phyloP scores from a whole-genome alignment of 768 basidiomycete species.

The Artomyces pyxidatus region DNA sequence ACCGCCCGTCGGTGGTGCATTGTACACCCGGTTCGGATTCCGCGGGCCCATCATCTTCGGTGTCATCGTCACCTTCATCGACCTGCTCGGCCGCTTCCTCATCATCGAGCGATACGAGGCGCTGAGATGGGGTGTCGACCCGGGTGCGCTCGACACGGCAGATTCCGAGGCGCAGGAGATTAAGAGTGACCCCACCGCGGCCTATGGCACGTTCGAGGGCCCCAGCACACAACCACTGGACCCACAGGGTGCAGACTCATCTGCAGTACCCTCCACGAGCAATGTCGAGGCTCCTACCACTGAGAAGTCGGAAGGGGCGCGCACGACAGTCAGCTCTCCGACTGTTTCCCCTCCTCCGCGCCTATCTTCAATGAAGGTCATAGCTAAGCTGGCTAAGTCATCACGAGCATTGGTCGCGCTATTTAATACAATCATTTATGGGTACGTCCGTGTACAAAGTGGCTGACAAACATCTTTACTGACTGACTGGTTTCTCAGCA shows the following conservation, averaged over 20 bases:
- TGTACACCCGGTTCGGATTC: conserved; percentile 29
- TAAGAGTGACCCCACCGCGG: too few species aligned
- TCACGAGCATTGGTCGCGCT: conserved; percentile 21
- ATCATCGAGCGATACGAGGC: conserved; percentile 32
- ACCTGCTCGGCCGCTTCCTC: conserved; percentile 29
- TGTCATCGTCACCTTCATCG: conserved; percentile 24
- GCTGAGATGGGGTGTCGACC: conserved; percentile 23
- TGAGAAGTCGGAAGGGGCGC: too few species aligned
- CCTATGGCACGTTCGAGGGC: too few species aligned
- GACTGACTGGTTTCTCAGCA: conserved; percentile 11
- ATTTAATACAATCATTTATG: conserved; percentile 25
- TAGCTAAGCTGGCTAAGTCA: conserved; percentile 20
- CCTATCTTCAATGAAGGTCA: conserved; percentile 13
- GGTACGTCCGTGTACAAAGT: conserved; percentile 21
- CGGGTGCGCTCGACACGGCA: conserved; percentile 3
- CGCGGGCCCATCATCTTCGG: conserved; percentile 32
- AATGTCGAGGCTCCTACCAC: too few species aligned
- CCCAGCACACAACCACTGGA: not conserved
- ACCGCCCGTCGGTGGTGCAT: conserved; percentile 31
- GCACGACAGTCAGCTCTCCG: too few species aligned
- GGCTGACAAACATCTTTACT: too few species aligned
- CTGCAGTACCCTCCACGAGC: too few species aligned
- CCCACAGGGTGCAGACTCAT: not conserved
- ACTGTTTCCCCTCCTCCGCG: too few species aligned
- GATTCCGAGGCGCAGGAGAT: not conserved